These are phyloP conservation scores for Ophiocordyceps camponoti-saundersi DNA, from an alignment of 2,329 filamentous ascomycete genomes.

Conservation along the genomic window DNA sequence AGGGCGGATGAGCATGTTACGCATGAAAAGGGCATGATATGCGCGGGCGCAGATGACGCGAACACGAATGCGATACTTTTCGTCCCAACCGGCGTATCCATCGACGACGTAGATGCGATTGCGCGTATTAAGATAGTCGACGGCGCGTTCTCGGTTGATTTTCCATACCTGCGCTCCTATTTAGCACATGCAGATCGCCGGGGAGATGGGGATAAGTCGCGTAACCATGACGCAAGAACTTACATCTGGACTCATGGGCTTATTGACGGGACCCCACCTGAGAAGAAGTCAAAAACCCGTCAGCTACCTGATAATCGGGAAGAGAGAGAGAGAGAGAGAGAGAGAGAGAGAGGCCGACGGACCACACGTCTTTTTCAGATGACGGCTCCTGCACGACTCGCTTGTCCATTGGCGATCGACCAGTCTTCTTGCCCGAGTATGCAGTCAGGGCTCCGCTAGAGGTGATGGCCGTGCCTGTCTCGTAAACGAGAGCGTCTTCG, in stretches of 20 bases:
- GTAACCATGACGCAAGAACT: constrained; percentile 9
- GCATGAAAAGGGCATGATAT: constrained; percentile 99
- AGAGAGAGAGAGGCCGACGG: constrained; percentile 8
- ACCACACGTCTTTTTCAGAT: constrained; percentile 86
- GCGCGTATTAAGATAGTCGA: constrained; percentile 98
- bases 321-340: neutral
- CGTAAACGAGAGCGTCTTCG: constrained; percentile 93
- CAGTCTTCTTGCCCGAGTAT: constrained; percentile 96
- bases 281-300: constrained; percentile 6
- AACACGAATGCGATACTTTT: constrained; percentile 94
- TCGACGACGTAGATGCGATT: constrained; percentile 98
- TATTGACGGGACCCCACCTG: constrained; percentile 94
- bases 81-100: constrained; percentile 94
- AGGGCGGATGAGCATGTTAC: constrained; percentile 98
- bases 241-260: constrained; percentile 95
- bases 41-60: constrained; percentile 96
- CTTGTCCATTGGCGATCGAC: constrained; percentile 93
- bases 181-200: neutral
- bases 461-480: constrained; percentile 93
- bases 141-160: constrained; percentile 96
- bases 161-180: constrained; percentile 68
- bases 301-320: constrained; percentile 8
- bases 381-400: constrained; percentile 82
- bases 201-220: neutral
- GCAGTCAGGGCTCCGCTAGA: constrained; percentile 88